These are phyloP conservation scores for Meyerozyma sp. DNA, from an alignment of 1,139 yeast species.

Conservation along the genomic window DNA sequence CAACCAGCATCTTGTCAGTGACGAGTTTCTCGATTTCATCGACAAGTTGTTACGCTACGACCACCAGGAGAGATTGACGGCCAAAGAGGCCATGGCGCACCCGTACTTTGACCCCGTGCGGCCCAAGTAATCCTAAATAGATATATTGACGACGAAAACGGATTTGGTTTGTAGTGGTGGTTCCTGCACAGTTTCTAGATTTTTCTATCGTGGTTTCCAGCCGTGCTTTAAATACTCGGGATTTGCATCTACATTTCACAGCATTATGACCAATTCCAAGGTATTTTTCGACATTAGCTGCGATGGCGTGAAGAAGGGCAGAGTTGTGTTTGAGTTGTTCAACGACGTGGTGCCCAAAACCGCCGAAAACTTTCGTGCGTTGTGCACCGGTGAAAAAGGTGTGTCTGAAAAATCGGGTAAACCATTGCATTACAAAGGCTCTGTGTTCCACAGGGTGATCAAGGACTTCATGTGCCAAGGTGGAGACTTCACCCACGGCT, in stretches of 20 bases:
- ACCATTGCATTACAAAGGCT: slow-evolving; percentile 70
- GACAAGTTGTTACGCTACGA: slow-evolving; percentile 65
- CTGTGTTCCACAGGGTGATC: slow-evolving; percentile 88
- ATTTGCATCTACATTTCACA: not conserved
- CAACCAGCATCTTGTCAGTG: slow-evolving; percentile 50
- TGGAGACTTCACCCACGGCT: slow-evolving; percentile 88
- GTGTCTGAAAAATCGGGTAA: slow-evolving; percentile 50
- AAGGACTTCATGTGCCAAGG: slow-evolving; percentile 92
- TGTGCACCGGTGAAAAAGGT: slow-evolving; percentile 90
- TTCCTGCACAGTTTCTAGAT: not conserved
- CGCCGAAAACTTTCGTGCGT: slow-evolving; percentile 84
- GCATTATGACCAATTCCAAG: slow-evolving; percentile 19
- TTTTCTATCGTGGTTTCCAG: not conserved
- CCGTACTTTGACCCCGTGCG: slow-evolving; percentile 32
- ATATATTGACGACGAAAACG: not conserved
- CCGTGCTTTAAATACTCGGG: not conserved
- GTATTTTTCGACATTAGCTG: slow-evolving; percentile 74
- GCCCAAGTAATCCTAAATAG: not conserved
- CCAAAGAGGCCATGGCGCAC: slow-evolving; percentile 69
- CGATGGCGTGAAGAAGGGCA: slow-evolving; percentile 61
- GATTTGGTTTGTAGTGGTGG: not conserved
- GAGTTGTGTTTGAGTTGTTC: slow-evolving; percentile 72
- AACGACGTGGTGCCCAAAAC: slow-evolving; percentile 86
- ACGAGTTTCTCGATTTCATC: slow-evolving; percentile 61
- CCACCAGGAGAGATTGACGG: slow-evolving; percentile 71